Evolutionary conservation across 148 eudicot species (phyloP).

Genomic region (Hydrangea macrophylla): DNA sequence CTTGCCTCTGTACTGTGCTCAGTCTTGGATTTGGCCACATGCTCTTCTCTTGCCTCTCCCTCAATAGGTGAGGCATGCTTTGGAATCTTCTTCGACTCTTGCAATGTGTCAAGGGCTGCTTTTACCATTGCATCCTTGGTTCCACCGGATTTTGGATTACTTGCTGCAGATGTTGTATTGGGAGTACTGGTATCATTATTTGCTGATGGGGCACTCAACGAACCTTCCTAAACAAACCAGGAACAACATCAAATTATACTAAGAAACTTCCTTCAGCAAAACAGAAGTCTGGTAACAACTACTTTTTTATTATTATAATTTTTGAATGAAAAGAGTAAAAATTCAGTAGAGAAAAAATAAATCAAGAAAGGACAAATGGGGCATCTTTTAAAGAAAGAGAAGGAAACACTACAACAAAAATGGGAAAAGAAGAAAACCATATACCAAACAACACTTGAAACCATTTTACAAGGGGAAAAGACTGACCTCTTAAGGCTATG

Average conservation of each 20-base stretch:
- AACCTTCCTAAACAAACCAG: conserved; percentile 47
- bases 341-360: not conserved
- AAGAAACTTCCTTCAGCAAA: not conserved
- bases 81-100: conserved; percentile 67
- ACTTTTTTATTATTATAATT: not conserved
- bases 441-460: not conserved
- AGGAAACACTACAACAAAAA: not conserved
- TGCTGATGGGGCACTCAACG: conserved; percentile 38
- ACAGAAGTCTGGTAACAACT: not conserved
- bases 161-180: conserved; percentile 33
- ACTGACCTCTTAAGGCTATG: not conserved
- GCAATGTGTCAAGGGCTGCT: conserved; percentile 54
- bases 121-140: conserved; percentile 48
- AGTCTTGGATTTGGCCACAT: conserved; percentile 31
- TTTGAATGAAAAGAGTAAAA: not conserved
- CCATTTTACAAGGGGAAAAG: not conserved
- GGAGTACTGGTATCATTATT: conserved; percentile 36
- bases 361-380: not conserved
- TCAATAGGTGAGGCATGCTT: conserved; percentile 26
- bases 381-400: too few species aligned
- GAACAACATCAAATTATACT: not conserved
- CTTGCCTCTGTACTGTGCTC: conserved; percentile 53
- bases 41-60: conserved; percentile 52
- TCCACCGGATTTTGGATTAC: conserved; percentile 37
- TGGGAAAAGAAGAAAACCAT: too few species aligned